Percentiles rank a stretch among this genome's conserved stretches.
Evolutionary conservation across 1,284 basidiomycete genomes (phyloP).

Genomic region (Amylostereum areolatum): DNA sequence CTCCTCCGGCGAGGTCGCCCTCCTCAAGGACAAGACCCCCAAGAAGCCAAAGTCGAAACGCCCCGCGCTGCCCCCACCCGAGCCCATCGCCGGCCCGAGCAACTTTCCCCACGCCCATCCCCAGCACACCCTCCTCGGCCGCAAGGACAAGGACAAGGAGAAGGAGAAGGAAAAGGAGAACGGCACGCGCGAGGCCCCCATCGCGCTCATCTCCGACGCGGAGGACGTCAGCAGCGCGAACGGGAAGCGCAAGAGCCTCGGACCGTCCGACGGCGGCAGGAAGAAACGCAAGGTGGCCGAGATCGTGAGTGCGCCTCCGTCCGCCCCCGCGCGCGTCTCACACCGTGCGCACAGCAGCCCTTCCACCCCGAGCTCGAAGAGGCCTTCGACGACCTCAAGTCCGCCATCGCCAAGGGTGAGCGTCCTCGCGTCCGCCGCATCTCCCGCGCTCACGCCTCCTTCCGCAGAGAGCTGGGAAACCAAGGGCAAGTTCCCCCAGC

Average conservation of each 20-base stretch:
- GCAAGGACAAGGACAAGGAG: constrained; percentile 8
- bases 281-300: constrained; percentile 63
- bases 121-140: constrained; percentile 13
- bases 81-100: constrained; percentile 22
- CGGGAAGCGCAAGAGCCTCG: constrained; percentile 24
- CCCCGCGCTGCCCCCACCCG: constrained; percentile 23
- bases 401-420: constrained; percentile 53
- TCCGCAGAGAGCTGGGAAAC: constrained; percentile 57
- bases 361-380: constrained; percentile 68
- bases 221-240: constrained; percentile 22
- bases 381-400: constrained; percentile 58
- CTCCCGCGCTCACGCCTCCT: background rate
- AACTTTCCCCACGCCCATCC: constrained; percentile 17
- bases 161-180: constrained; percentile 15
- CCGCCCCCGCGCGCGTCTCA: too few species aligned
- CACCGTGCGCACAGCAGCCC: constrained; percentile 40
- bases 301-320: constrained; percentile 41
- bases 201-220: constrained; percentile 36
- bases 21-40: constrained; percentile 69
- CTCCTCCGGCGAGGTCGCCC: constrained; percentile 76
- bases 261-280: constrained; percentile 29
- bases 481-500: constrained; percentile 86
- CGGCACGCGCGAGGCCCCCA: constrained; percentile 52
- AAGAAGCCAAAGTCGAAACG: constrained; percentile 61
- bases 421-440: constrained; percentile 1